A percentile compares a stretch with the other conserved stretches of the same genome.
Conservation (phyloP, 2,329 filamentous ascomycete genomes). For the Penicillium sp. region DNA sequence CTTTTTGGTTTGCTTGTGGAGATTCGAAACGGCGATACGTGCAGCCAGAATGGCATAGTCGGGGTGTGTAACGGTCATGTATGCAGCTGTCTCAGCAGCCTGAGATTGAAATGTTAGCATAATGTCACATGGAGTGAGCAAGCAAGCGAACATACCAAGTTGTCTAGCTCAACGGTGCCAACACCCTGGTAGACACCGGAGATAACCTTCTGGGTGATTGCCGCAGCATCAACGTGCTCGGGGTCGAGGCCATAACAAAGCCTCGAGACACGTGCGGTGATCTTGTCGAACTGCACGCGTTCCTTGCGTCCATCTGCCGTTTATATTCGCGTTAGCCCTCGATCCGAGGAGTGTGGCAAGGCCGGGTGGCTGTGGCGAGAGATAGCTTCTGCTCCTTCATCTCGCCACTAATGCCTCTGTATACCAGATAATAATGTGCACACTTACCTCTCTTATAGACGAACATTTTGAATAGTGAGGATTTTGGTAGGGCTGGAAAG, state of each 20-base stretch:
- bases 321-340: constrained; percentile 20
- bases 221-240: constrained; percentile 93
- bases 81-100: constrained; percentile 97
- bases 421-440: background rate
- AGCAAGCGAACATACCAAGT: constrained; percentile 66
- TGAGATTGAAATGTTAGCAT: constrained; percentile 43
- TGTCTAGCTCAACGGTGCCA: constrained; percentile 92
- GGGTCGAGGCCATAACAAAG: constrained; percentile 96
- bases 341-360: constrained; percentile 18
- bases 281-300: constrained; percentile 99
- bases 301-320: constrained; percentile 92
- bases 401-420: background rate
- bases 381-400: background rate
- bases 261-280: constrained; percentile 95
- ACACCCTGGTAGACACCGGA: constrained; percentile 98
- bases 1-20: constrained; percentile 99
- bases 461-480: constrained; percentile 50
- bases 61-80: constrained; percentile 99
- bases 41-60: constrained; percentile 98
- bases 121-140: background rate
- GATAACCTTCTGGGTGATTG: constrained; percentile 99
- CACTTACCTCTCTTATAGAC: constrained; percentile 62
- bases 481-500: constrained; percentile 7
- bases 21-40: constrained; percentile 97
- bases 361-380: background rate